Evolutionary conservation across 768 basidiomycete genomes (phyloP), one percentile per base, ranked within the genome.

Genomic region (Psilocybe cyanescens): DNA sequence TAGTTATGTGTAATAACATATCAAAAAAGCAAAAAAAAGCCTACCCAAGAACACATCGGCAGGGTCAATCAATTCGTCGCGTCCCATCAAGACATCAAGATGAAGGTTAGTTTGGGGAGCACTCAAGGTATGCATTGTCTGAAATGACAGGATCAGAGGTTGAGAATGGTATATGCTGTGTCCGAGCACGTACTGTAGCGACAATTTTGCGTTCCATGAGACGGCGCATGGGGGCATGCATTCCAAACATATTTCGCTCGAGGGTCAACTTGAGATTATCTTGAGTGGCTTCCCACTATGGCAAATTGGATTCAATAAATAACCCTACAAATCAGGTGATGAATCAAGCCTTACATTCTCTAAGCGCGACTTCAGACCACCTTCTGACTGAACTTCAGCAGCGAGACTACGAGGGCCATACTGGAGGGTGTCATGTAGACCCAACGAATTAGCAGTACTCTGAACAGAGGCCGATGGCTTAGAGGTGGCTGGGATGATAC

Each of bases 141-240:
- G 63, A 47, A 41, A 59, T 57, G 41, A 19, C 16, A 53, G 45
- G 24, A 59, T 24, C 54, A 44, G 47, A 52, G 1, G 51, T 24
- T 3, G 57, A n/a, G 11, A 17, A 14, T 17, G 19, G 37, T 12
- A 3, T 17, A 24, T 63, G 44, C 4, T 24, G 37, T 16, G 14
- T 41, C 44, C 11, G 11, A 35, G 33, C 6, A 79, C 90, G 65
- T 68, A 96, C 96, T 59, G 84, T 74, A 35, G 85, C 76, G 8
- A 96, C 93, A 45, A 95, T 83, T 79, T 90, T 91, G 70, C 95
- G 86, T 75, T 99, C 97, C 97, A 99, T 99, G 65, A 97, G 81
- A 55, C 87, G 80, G 31, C 96, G 86, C 75, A 97, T 86, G 1
- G 97, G 97, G 17, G 91, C 88, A 71, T 94, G 94, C 67, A 98